Evolutionary conservation across 1,284 basidiomycete species (phyloP).

Genomic region (Ustilago cynodontis): DNA sequence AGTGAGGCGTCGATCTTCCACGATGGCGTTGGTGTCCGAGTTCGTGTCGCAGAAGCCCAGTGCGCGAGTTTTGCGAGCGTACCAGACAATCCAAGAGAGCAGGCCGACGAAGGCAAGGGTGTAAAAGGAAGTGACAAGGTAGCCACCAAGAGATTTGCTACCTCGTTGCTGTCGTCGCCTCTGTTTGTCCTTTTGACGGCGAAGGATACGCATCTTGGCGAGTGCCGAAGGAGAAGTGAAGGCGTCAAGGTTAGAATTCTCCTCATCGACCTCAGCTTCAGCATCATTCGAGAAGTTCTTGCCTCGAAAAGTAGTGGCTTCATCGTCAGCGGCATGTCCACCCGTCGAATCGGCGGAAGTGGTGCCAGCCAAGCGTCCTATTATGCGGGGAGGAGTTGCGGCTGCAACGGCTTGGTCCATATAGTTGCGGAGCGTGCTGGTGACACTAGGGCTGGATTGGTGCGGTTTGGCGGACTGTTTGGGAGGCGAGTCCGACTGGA

Average conservation of each 20-base stretch:
- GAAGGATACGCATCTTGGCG: constrained; percentile 39
- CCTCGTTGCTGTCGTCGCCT: constrained; percentile 10
- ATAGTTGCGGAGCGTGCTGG: constrained; percentile 38
- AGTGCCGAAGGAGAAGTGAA: constrained; percentile 39
- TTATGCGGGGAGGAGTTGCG: constrained; percentile 47
- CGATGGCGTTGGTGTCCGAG: constrained; percentile 41
- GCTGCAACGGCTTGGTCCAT: constrained; percentile 54
- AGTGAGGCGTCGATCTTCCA: constrained; percentile 35
- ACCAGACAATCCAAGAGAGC: constrained; percentile 52
- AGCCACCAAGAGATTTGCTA: constrained; percentile 12
- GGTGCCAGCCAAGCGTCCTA: constrained; percentile 28
- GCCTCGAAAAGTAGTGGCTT: constrained; percentile 2
- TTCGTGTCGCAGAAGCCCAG: constrained; percentile 63
- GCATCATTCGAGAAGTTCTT: constrained; percentile 5
- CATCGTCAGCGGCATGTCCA: constrained; percentile 35
- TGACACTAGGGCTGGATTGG: constrained; percentile 11
- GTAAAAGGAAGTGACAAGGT: constrained; percentile 14
- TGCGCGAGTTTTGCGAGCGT: constrained; percentile 51
- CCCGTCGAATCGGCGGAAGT: constrained; percentile 24
- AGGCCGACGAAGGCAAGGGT: constrained; percentile 14
- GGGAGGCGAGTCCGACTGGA: constrained; percentile 13
- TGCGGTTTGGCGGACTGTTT: constrained; percentile 5
- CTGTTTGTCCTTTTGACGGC: constrained; percentile 38
- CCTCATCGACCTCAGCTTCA: constrained; percentile 16
- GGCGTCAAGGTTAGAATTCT: constrained; percentile 32